Evolutionary conservation across 768 basidiomycete genomes (phyloP).

Genomic region (Psilocybe cyanescens): DNA sequence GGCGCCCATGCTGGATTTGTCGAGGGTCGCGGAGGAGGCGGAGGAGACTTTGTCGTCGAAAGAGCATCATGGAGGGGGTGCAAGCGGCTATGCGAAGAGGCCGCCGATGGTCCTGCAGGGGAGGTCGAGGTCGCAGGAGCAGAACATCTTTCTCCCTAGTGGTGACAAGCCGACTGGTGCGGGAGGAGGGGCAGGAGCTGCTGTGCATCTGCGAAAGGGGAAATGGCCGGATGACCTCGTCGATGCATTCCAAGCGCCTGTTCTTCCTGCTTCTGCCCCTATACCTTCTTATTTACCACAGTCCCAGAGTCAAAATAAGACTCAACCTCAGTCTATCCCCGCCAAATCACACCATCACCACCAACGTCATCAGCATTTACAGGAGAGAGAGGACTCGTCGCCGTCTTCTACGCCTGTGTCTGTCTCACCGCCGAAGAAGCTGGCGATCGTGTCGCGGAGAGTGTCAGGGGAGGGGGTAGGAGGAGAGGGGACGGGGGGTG

Average conservation of each 20-base stretch:
- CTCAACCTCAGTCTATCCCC: slow-evolving; percentile 18
- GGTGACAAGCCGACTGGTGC: slow-evolving; percentile 12
- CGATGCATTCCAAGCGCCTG: slow-evolving; percentile 51
- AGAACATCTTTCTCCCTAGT: slow-evolving; percentile 18
- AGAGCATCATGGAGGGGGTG: slow-evolving; percentile 14
- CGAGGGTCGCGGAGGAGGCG: slow-evolving; percentile 73
- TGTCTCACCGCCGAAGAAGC: slow-evolving; percentile 54
- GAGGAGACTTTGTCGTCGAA: slow-evolving; percentile 55
- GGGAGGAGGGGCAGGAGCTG: slow-evolving; percentile 29
- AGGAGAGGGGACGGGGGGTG: slow-evolving; percentile 30
- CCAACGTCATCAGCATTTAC: not conserved
- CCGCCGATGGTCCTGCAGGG: slow-evolving; percentile 7
- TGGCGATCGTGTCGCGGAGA: slow-evolving; percentile 52
- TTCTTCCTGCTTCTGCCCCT: slow-evolving; percentile 10
- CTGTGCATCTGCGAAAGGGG: slow-evolving; percentile 70
- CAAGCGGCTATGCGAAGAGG: slow-evolving; percentile 18
- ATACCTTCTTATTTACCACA: not conserved
- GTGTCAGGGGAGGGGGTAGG: slow-evolving; percentile 38
- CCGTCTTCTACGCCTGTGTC: slow-evolving; percentile 25
- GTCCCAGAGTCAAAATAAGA: not conserved
- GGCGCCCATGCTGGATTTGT: slow-evolving; percentile 59
- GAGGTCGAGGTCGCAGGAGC: slow-evolving; percentile 18
- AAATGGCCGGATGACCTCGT: slow-evolving; percentile 90
- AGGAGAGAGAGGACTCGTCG: not conserved
- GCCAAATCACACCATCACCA: not conserved